Evolutionary conservation across 805 yeast species (phyloP).

Genomic region (Starmerella lactis-condensi): DNA sequence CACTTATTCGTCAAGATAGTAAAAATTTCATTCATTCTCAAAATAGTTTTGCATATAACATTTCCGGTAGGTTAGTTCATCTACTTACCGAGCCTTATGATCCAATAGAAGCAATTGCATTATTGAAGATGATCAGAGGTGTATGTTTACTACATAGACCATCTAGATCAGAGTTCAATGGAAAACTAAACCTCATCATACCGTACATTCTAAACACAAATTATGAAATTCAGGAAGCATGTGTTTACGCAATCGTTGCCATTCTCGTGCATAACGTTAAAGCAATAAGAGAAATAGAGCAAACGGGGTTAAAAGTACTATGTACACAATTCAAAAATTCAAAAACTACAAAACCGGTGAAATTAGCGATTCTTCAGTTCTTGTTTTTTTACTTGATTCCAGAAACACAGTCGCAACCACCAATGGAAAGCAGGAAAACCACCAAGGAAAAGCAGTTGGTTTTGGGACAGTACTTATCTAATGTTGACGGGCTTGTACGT

Average conservation of each 20-base stretch:
- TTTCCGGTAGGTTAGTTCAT: conserved; percentile 24
- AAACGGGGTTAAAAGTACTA: conserved; percentile 30
- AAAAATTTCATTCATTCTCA: conserved; percentile 30
- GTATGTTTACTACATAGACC: conserved; percentile 39
- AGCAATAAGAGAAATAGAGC: conserved; percentile 44
- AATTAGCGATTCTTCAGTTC: conserved; percentile 49
- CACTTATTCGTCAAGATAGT: conserved; percentile 6
- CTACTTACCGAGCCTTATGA: conserved; percentile 4
- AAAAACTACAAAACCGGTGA: conserved; percentile 32
- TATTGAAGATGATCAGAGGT: conserved; percentile 33
- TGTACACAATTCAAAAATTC: conserved; percentile 30
- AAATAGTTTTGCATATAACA: conserved; percentile 35
- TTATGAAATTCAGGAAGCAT: conserved; percentile 22
- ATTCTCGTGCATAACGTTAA: conserved; percentile 37
- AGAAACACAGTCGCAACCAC: conserved; percentile 27
- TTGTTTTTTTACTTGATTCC: conserved; percentile 50
- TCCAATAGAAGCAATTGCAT: conserved; percentile 8
- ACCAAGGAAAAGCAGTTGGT: conserved; percentile 30
- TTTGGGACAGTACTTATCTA: conserved; percentile 28
- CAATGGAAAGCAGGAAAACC: conserved; percentile 21
- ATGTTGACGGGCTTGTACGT: conserved; percentile 30
- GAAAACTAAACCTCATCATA: conserved; percentile 4
- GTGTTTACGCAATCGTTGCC: conserved; percentile 40
- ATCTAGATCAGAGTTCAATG: conserved; percentile 33
- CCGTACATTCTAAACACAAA: conserved; percentile 6